Conservation (phyloP, 768 basidiomycete genomes). For the Chiua virens region DNA sequence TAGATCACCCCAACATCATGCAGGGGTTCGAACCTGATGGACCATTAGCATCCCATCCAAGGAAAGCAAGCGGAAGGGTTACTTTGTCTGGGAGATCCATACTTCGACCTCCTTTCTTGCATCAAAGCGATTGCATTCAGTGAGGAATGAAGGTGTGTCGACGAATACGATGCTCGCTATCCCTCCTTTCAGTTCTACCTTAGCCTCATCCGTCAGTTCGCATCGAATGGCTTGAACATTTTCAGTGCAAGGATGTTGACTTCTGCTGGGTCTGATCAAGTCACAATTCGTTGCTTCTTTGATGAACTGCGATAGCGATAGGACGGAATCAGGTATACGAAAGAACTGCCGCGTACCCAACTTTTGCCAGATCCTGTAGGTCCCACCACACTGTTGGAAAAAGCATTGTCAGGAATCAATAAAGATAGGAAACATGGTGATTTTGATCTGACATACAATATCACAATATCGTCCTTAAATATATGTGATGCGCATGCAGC, state of each 20-base stretch:
- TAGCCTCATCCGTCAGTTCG: constrained; percentile 12
- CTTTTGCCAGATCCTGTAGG: constrained; percentile 22
- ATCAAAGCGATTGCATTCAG: constrained; percentile 8
- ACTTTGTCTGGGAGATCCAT: constrained; percentile 7
- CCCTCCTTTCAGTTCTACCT: neutral
- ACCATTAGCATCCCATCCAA: neutral
- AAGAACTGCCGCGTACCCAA: constrained; percentile 12
- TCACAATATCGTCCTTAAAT: constrained; percentile 16
- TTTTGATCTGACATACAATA: constrained; percentile 19
- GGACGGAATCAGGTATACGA: neutral
- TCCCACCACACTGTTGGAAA: constrained; percentile 11
- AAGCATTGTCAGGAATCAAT: neutral
- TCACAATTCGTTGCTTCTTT: constrained; percentile 11
- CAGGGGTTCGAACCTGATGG: constrained; percentile 4
- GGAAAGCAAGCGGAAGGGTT: neutral
- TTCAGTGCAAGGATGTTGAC: constrained; percentile 4
- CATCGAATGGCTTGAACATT: constrained; percentile 14
- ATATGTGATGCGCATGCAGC: neutral
- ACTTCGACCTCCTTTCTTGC: neutral
- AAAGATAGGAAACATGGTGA: neutral
- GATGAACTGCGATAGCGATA: constrained; percentile 9
- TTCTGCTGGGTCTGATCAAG: constrained; percentile 1
- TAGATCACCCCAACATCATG: constrained; percentile 13
- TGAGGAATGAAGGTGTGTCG: constrained; percentile 21
- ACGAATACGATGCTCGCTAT: constrained; percentile 16